Percentiles rank a stretch among this genome's conserved stretches.
Evolutionary conservation across 1,139 yeast species (phyloP).

Genomic region (Pneumocystis sp.): DNA sequence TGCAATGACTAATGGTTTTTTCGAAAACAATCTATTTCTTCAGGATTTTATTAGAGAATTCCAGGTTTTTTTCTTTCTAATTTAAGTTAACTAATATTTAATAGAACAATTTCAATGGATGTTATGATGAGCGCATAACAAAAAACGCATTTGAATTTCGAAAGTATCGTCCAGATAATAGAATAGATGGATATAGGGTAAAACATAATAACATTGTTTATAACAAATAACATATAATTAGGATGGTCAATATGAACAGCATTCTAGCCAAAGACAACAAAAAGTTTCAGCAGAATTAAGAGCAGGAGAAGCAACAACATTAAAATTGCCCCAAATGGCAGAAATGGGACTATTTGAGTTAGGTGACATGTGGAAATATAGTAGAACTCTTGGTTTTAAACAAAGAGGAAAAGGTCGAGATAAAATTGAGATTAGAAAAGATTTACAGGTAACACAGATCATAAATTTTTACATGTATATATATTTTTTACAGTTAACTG

Average conservation of each 20-base stretch:
- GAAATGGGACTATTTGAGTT: background rate
- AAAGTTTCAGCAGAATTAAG: background rate
- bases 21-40: background rate
- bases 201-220: background rate
- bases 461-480: background rate
- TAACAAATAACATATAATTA: background rate
- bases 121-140: background rate
- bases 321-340: background rate
- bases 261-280: background rate
- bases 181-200: background rate
- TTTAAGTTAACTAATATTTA: background rate
- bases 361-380: slow-evolving; percentile 2
- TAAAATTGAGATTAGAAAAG: background rate
- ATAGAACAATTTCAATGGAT: background rate
- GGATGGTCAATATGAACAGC: background rate
- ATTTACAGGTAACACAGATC: background rate
- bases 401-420: background rate
- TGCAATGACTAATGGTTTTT: background rate
- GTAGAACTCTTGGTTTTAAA: background rate
- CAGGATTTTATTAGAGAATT: background rate
- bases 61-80: background rate
- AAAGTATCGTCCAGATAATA: background rate
- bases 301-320: background rate
- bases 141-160: background rate
- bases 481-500: background rate